Evolutionary conservation across 148 eudicot species (phyloP), one percentile per base, ranked within the genome.

Genomic region (Vaccinium vitisidaea): DNA sequence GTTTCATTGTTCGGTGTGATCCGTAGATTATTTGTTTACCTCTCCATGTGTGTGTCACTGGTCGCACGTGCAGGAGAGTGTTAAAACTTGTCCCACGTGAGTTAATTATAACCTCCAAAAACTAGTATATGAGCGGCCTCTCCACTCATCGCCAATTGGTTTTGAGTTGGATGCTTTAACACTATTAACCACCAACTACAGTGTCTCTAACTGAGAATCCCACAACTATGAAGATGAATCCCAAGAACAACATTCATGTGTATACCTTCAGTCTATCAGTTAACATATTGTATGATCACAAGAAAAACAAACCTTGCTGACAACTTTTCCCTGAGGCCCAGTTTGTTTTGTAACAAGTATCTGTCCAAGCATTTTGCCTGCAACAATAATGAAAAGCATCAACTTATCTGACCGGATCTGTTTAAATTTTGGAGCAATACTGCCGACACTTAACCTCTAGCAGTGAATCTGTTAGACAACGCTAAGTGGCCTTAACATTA

Each of bases 341-440:
- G 96, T 93, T 90, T 97, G 98, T 81, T 97, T 97, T 12, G 99
- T 97, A 59, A 97, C 99, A 86, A 97, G 92, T 80, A 91, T 92
- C 90, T 97, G 98, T 12, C 99, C 99, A 85, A 97, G 95, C 99
- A 97, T 97, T 89, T 95, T 92, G 65, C 92, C 98, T 95, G 92
- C 82, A 87, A 84, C 48, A 25, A 69, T 16, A 69, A 39, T 59
- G 6, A 14, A 36, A 59, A 58, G 23, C 50, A 75, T 19, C 27
- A 81, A 5, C 73, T 21, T 55, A 39, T 48, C 18, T 25, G 36
- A 59, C 48, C 16, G 3, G 12, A 23, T 73, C 58, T 63, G 30
- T 27, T 63, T 21, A 81, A 21, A 6, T 43, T 46, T 59, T 6
- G 32, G 5, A n/a, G 67, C 12, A 32, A 16, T 11, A 49, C 23